phyloP scores from a whole-genome alignment of 1,139 yeast genomes.

The Arxiozyma slooffiae region DNA sequence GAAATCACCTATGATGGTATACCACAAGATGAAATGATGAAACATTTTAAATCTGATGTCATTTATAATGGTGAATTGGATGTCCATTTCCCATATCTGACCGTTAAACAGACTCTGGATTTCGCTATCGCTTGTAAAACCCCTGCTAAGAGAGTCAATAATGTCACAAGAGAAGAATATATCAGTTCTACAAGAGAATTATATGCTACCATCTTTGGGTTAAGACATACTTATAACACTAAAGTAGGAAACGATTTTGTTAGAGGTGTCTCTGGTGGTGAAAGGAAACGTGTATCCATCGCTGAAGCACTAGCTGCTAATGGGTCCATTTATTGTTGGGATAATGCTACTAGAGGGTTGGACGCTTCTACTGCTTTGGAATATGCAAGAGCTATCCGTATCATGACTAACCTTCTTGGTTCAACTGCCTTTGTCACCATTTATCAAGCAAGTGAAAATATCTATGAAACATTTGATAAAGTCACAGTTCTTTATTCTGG shows the following conservation, averaged over 20 bases:
- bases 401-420: slow-evolving; percentile 33
- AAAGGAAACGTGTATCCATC: slow-evolving; percentile 71
- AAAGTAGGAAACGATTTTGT: slow-evolving; percentile 62
- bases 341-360: slow-evolving; percentile 52
- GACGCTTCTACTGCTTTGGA: slow-evolving; percentile 51
- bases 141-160: slow-evolving; percentile 36
- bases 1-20: slow-evolving; percentile 42
- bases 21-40: slow-evolving; percentile 39
- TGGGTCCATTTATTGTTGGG: slow-evolving; percentile 51
- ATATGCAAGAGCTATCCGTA: slow-evolving; percentile 37
- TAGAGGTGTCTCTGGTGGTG: slow-evolving; percentile 81
- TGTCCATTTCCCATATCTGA: slow-evolving; percentile 44
- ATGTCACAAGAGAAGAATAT: slow-evolving; percentile 34
- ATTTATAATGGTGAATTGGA: slow-evolving; percentile 46
- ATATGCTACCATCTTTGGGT: slow-evolving; percentile 45
- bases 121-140: slow-evolving; percentile 34
- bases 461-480: slow-evolving; percentile 40
- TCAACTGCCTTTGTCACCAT: slow-evolving; percentile 38
- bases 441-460: slow-evolving; percentile 41
- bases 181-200: slow-evolving; percentile 44
- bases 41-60: slow-evolving; percentile 40
- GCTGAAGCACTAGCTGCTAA: slow-evolving; percentile 48
- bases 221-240: slow-evolving; percentile 57
- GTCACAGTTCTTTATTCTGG: slow-evolving; percentile 38
- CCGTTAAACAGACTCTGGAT: slow-evolving; percentile 43